phyloP scores from a whole-genome alignment of 2,329 filamentous ascomycete genomes.

The Anthostomella pinea region DNA sequence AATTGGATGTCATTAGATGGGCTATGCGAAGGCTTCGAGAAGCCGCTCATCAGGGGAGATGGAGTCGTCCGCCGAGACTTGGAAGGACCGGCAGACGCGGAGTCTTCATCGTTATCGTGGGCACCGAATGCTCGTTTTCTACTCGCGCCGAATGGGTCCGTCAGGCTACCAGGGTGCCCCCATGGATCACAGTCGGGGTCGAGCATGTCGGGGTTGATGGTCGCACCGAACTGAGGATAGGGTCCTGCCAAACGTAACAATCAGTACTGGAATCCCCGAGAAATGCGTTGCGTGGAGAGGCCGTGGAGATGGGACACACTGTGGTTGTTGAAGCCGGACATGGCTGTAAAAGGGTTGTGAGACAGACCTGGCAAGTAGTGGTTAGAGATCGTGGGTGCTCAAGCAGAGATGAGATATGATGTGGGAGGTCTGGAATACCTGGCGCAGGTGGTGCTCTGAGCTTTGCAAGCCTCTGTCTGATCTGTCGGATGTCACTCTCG shows the following conservation, averaged over 20 bases:
- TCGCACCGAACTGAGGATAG: constrained; percentile 1
- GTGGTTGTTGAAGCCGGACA: too few species aligned
- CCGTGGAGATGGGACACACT: too few species aligned
- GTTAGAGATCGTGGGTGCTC: neutral
- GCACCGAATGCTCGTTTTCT: constrained; percentile 29
- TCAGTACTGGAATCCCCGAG: too few species aligned
- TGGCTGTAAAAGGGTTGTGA: too few species aligned
- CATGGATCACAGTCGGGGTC: neutral
- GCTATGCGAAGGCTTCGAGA: constrained; percentile 6
- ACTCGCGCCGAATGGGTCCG: neutral
- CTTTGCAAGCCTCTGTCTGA: constrained; percentile 5
- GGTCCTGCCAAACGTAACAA: neutral
- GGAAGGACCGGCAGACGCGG: constrained; percentile 5
- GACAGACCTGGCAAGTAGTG: too few species aligned
- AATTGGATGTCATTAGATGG: constrained; percentile 14
- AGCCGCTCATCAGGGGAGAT: constrained; percentile 9
- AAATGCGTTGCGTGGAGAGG: too few species aligned
- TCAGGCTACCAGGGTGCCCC: neutral
- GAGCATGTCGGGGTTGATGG: neutral
- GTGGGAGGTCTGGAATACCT: constrained; percentile 1
- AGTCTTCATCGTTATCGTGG: constrained; percentile 22
- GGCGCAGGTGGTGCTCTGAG: constrained; percentile 3
- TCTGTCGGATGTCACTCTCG: constrained; percentile 2
- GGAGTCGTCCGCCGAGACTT: constrained; percentile 36
- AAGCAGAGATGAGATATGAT: neutral